Evolutionary conservation across 2,329 filamentous ascomycete genomes (phyloP), one percentile per base, ranked within the genome.

Genomic region (Cordyceps militaris): DNA sequence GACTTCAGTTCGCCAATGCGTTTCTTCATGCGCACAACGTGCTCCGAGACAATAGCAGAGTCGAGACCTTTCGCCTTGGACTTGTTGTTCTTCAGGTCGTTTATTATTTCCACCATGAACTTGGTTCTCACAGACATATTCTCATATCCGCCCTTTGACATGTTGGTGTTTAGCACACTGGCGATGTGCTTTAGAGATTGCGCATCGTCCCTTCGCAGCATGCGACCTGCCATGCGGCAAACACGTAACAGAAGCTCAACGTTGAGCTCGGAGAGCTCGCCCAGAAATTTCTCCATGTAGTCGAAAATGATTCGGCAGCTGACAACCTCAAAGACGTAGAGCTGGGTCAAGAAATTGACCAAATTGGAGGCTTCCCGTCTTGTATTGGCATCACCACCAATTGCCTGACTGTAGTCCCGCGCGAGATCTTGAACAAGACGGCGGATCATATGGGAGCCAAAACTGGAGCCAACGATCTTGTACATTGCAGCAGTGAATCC

Each of bases 51-150:
- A 6, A 95, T 77, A 3, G 81, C 83, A 1, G 89, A 89, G 42
- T 88, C 88, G 46, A 82, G 80, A 4, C 81, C 81, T 16, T 84
- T 85, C 14, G 86, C 85, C 71, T 93, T 97, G 67, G 92, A 80
- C 60, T 90, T 90, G 73, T 94, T 97, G 76, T 96, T 96, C 70
- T 96, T 96, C 30, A 99, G 79, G 66, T 96, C 90, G 59, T 89
- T 91, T 70, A 99, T 96, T 1, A 88, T 94, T 67, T 97, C 93
- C 53, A 99, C 89, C 92, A 97, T 97, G 73, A 97, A 97, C 64
- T 89, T 95, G 1, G 93, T 97, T 57, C 94, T 86, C 10, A 92
- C 89, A 1, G 91, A 93, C 28, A 96, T 76, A 21, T 85, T 87
- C 13, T 77, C 76, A 65, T 89, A 84, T 4, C 88, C 89, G 36